Percentiles rank a stretch among this genome's conserved stretches.
Conservation (phyloP, 2,329 filamentous ascomycete species). For the Aspergillus flavus region DNA sequence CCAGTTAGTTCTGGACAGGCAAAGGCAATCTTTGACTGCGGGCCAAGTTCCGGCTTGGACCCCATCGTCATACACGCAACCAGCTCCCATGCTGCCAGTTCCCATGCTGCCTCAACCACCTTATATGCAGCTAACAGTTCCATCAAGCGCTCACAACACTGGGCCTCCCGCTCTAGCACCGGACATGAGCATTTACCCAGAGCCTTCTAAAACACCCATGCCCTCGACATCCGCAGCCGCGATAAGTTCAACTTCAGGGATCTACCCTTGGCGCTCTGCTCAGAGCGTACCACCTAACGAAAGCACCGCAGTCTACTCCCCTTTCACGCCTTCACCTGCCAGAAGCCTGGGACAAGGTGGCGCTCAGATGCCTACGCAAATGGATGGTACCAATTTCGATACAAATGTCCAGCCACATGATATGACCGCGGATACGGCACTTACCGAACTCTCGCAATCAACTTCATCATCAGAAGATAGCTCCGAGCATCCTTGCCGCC, state of each 20-base stretch:
- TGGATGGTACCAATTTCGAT: not conserved
- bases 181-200: constrained; percentile 21
- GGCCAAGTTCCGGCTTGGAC: not conserved
- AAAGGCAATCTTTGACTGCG: constrained; percentile 5
- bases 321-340: not conserved
- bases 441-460: not conserved
- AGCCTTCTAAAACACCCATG: not conserved
- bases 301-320: not conserved
- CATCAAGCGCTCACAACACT: constrained; percentile 13
- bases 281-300: not conserved
- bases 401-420: not conserved
- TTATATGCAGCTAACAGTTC: not conserved
- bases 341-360: not conserved
- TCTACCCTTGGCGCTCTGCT: not conserved
- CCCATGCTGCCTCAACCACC: not conserved
- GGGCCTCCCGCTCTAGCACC: constrained; percentile 28
- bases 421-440: no score
- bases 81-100: not conserved
- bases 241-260: not conserved
- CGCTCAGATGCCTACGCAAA: not conserved
- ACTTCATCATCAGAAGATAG: not conserved
- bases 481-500: not conserved
- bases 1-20: constrained; percentile 25
- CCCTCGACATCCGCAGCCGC: not conserved
- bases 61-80: not conserved